Conservation (phyloP, 73 alveolate genomes). For the Uronychia binucleata region DNA sequence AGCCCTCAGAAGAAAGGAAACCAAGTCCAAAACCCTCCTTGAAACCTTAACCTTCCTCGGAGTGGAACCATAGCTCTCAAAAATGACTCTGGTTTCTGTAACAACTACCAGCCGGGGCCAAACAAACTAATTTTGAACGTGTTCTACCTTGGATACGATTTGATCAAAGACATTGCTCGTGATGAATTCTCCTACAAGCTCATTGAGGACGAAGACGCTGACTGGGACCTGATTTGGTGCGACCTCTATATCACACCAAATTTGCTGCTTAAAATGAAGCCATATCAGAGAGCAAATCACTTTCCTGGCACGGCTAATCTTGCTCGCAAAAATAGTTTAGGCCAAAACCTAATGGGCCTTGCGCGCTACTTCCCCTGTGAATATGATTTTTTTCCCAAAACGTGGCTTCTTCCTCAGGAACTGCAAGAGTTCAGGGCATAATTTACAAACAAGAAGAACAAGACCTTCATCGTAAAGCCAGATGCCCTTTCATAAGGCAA, state of each 20-base stretch:
- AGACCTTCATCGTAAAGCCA: slow-evolving; percentile 44
- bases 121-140: not conserved
- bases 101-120: not conserved
- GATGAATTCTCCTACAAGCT: not conserved
- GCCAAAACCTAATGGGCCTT: not conserved
- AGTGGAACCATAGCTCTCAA: not conserved
- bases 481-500: slow-evolving; percentile 35
- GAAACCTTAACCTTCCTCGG: not conserved
- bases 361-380: slow-evolving; percentile 36
- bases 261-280: slow-evolving; percentile 23
- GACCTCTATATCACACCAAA: not conserved
- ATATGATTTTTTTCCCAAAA: slow-evolving; percentile 50
- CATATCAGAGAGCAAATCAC: slow-evolving; percentile 79
- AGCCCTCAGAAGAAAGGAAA: not conserved
- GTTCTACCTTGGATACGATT: not conserved
- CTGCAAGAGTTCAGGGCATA: not conserved
- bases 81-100: not conserved
- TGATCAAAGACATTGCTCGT: not conserved
- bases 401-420: slow-evolving; percentile 46
- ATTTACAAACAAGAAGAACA: not conserved
- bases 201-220: slow-evolving; percentile 11
- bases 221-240: slow-evolving; percentile 26
- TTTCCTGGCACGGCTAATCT: slow-evolving; percentile 80
- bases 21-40: not conserved
- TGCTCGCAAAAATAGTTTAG: slow-evolving; percentile 76